These are phyloP conservation scores for Juglanconis juglandina DNA, from an alignment of 2,329 filamentous ascomycete species.

Conservation along the genomic window DNA sequence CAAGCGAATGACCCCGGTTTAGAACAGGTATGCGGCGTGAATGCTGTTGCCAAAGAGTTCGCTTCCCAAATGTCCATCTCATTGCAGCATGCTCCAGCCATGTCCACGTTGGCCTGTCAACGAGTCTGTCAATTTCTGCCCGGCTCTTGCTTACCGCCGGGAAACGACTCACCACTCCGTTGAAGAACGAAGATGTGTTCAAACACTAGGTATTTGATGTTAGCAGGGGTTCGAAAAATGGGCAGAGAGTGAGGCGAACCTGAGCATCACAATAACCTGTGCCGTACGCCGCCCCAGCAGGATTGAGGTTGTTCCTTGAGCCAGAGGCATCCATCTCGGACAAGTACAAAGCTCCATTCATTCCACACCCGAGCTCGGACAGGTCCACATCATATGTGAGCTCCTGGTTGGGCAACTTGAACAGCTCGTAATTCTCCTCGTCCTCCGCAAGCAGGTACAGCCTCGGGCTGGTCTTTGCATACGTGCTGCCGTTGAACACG, in stretches of 20 bases:
- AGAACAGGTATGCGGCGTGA: constrained; percentile 41
- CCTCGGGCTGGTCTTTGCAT: constrained; percentile 33
- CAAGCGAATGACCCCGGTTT: constrained; percentile 33
- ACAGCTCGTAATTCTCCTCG: constrained; percentile 53
- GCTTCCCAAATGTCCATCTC: constrained; percentile 47
- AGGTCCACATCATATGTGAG: constrained; percentile 64
- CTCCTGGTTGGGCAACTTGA: constrained; percentile 56
- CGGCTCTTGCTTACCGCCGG: constrained; percentile 26
- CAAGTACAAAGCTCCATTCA: constrained; percentile 63
- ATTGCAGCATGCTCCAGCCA: constrained; percentile 40
- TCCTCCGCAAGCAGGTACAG: constrained; percentile 53
- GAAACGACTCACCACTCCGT: constrained; percentile 29
- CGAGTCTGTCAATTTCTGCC: constrained; percentile 22
- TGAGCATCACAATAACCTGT: constrained; percentile 57
- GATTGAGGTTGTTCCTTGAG: constrained; percentile 47
- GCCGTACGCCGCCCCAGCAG: constrained; percentile 53
- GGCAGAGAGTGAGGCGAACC: constrained; percentile 33
- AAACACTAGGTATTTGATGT: background rate
- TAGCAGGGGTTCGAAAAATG: background rate
- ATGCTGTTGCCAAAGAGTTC: constrained; percentile 34
- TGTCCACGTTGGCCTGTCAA: constrained; percentile 36
- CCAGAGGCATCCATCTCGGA: constrained; percentile 59
- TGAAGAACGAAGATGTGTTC: constrained; percentile 24
- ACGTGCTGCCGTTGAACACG: constrained; percentile 16
- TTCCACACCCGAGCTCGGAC: constrained; percentile 58